Percentiles rank a stretch among this genome's conserved stretches.
Evolutionary conservation across 73 alveolate genomes (phyloP).

Genomic region (Paramecium sonneborni): DNA sequence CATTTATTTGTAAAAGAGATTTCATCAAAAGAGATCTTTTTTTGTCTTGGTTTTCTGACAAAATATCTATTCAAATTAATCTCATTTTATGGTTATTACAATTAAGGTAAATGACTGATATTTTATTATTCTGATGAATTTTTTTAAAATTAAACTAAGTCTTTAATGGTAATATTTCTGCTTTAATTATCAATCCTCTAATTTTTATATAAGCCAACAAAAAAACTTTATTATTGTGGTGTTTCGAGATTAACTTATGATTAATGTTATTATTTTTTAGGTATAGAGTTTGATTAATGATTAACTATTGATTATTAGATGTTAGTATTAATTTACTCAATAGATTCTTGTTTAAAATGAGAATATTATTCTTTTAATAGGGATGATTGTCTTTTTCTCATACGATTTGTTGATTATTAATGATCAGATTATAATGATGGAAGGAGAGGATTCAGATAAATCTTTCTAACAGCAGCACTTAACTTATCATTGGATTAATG

Average conservation of each 20-base stretch:
- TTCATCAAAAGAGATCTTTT: not conserved
- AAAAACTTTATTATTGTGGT: not conserved
- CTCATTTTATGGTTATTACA: not conserved
- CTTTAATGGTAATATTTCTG: slow-evolving; percentile 8
- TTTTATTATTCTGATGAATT: not conserved
- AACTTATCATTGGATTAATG: slow-evolving; percentile 29
- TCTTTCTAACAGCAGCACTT: not conserved
- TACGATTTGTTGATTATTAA: not conserved
- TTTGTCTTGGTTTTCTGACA: not conserved
- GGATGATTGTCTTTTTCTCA: not conserved
- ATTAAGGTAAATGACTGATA: not conserved
- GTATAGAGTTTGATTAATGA: not conserved
- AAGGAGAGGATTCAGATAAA: slow-evolving; percentile 46
- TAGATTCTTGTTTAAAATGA: not conserved
- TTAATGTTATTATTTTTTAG: not conserved
- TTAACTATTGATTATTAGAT: not conserved
- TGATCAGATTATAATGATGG: slow-evolving; percentile 8
- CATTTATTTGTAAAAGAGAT: not conserved
- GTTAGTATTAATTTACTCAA: not conserved
- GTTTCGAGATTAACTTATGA: not conserved
- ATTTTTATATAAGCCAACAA: slow-evolving; percentile 37
- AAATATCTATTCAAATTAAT: not conserved
- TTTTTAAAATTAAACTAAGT: not conserved
- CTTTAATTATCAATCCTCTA: not conserved
- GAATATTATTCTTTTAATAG: not conserved